Evolutionary conservation across 2,329 filamentous ascomycete species (phyloP).

Genomic region (Thielaviopsis punctulata): DNA sequence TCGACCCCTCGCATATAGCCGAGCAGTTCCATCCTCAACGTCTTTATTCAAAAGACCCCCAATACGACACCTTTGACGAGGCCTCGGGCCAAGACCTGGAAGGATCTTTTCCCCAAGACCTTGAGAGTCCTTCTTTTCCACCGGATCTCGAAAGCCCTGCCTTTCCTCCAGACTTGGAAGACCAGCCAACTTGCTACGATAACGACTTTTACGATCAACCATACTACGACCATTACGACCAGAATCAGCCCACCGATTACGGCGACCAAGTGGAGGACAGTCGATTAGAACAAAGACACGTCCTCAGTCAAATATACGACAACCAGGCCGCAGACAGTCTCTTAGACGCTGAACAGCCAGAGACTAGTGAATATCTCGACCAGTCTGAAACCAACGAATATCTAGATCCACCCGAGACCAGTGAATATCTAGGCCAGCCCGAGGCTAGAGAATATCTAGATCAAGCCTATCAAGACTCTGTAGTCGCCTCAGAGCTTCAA

Average conservation of each 20-base stretch:
- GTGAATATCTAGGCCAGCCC: too few species aligned
- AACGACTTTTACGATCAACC: neutral
- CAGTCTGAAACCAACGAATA: too few species aligned
- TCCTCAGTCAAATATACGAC: neutral
- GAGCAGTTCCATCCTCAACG: neutral
- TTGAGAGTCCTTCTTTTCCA: neutral
- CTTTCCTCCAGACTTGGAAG: neutral
- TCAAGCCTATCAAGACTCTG: neutral
- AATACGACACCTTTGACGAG: neutral
- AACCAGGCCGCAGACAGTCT: slow-evolving; percentile 5
- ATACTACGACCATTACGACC: neutral
- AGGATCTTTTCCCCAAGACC: too few species aligned
- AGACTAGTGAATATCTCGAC: too few species aligned
- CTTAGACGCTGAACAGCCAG: slow-evolving; percentile 1
- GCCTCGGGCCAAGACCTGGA: neutral
- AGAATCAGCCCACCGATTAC: neutral
- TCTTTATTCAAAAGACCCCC: slow-evolving; percentile 4
- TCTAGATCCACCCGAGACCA: too few species aligned
- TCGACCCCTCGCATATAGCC: slow-evolving; percentile 2
- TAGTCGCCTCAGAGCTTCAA: neutral
- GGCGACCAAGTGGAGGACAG: neutral
- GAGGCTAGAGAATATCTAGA: neutral
- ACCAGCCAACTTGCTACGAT: neutral
- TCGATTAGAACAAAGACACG: neutral
- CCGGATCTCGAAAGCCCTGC: too few species aligned